Evolutionary conservation across 257 asterid genomes (phyloP).

Genomic region (Nicotiana attenuata): DNA sequence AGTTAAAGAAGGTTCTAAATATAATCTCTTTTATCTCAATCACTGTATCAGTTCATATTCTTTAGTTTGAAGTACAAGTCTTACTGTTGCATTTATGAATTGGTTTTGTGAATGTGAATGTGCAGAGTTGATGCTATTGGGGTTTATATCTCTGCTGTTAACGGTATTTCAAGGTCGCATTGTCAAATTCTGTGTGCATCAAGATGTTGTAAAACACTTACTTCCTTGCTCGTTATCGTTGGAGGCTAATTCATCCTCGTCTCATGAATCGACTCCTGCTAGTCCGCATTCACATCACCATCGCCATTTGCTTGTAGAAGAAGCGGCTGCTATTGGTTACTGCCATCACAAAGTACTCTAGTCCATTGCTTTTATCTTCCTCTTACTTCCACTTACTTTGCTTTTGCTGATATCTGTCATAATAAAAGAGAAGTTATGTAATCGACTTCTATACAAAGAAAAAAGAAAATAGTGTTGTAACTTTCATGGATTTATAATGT

Average conservation of each 20-base stretch:
- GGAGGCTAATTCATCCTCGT: conserved; percentile 1
- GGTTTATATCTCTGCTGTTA: conserved; percentile 41
- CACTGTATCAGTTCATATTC: too few species aligned
- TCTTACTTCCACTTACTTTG: not conserved
- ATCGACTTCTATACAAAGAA: not conserved
- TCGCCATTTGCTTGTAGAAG: conserved; percentile 1
- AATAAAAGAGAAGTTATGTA: not conserved
- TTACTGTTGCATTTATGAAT: not conserved
- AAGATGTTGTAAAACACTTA: conserved; percentile 21
- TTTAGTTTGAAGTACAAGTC: too few species aligned
- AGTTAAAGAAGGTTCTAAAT: conserved; percentile 43
- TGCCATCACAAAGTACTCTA: not conserved
- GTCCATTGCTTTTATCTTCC: not conserved
- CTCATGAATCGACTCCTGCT: conserved; percentile 13
- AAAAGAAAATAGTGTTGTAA: not conserved
- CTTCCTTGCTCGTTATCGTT: conserved; percentile 28
- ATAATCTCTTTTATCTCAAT: too few species aligned
- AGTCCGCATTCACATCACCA: not conserved
- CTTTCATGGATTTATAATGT: not conserved
- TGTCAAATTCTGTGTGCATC: conserved; percentile 30
- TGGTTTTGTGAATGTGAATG: not conserved
- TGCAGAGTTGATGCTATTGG: conserved; percentile 56
- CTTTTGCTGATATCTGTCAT: not conserved
- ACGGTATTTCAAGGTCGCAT: conserved; percentile 33
- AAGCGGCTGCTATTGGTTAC: not conserved